A percentile compares a stretch with the other conserved stretches of the same genome.
Evolutionary conservation across 2,329 filamentous ascomycete species (phyloP).

Genomic region (Curvularia spicifera): DNA sequence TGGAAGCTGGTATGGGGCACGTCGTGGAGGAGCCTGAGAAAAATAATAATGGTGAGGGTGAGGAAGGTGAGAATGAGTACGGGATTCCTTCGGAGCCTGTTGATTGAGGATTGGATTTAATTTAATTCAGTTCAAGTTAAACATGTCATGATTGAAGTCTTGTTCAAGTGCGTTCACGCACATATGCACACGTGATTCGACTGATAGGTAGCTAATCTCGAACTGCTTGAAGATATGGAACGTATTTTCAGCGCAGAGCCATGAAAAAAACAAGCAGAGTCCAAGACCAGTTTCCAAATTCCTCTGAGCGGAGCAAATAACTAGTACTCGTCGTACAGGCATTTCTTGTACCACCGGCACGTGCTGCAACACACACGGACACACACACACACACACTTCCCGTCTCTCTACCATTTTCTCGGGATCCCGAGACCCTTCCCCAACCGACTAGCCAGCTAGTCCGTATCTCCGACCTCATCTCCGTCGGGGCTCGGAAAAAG

Average conservation of each 20-base stretch:
- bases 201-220: no score
- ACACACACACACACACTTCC: no score
- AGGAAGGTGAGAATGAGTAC: not conserved
- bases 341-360: no score
- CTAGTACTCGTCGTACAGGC: no score
- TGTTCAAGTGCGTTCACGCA: not conserved
- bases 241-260: not conserved
- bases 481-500: no score
- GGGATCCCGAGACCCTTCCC: no score
- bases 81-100: conserved; percentile 11
- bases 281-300: not conserved
- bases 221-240: not conserved
- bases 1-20: conserved; percentile 20
- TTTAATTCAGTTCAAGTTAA: not conserved
- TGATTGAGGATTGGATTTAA: conserved; percentile 4
- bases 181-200: not conserved
- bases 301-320: not conserved
- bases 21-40: not conserved
- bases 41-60: not conserved
- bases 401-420: no score
- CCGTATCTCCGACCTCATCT: not conserved
- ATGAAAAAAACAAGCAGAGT: no score
- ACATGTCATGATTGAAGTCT: not conserved
- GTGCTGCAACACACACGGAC: no score
- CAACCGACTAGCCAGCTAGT: no score